Conservation (phyloP, 2,329 filamentous ascomycete species). For the Mariannaea elegans region DNA sequence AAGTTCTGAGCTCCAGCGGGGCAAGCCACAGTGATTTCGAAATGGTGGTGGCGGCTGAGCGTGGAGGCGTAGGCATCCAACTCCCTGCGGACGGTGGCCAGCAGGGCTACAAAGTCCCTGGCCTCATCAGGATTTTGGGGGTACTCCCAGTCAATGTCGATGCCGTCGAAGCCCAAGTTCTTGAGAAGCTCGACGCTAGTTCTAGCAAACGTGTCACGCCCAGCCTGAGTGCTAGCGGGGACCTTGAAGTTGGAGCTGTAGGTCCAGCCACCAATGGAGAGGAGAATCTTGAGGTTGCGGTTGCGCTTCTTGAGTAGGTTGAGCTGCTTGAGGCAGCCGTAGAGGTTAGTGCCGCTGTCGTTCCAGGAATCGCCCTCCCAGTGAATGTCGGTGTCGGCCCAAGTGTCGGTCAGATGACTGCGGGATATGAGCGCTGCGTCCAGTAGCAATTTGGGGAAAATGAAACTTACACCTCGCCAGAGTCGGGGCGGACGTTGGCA, state of each 20-base stretch:
- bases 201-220: constrained; percentile 76
- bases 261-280: constrained; percentile 93
- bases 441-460: background rate
- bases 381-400: constrained; percentile 78
- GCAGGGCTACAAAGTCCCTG: constrained; percentile 65
- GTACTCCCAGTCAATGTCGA: constrained; percentile 77
- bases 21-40: constrained; percentile 72
- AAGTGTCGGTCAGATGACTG: constrained; percentile 65
- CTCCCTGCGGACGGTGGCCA: constrained; percentile 63
- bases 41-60: constrained; percentile 57
- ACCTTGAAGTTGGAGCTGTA: constrained; percentile 85
- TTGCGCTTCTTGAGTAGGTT: constrained; percentile 84
- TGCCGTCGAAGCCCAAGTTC: constrained; percentile 80
- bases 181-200: constrained; percentile 79
- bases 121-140: constrained; percentile 65
- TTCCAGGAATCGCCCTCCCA: constrained; percentile 76
- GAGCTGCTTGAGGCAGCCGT: constrained; percentile 89
- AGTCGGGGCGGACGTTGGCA: constrained; percentile 82
- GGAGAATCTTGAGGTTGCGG: constrained; percentile 83
- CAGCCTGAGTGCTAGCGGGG: constrained; percentile 75
- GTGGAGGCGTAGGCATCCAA: constrained; percentile 65
- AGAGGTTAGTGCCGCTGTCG: constrained; percentile 80
- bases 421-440: constrained; percentile 12
- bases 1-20: constrained; percentile 71
- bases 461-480: constrained; percentile 74